A percentile compares a stretch with the other conserved stretches of the same genome.
phyloP scores from a whole-genome alignment of 2,329 filamentous ascomycete species.

The Diaporthe citriasiana region DNA sequence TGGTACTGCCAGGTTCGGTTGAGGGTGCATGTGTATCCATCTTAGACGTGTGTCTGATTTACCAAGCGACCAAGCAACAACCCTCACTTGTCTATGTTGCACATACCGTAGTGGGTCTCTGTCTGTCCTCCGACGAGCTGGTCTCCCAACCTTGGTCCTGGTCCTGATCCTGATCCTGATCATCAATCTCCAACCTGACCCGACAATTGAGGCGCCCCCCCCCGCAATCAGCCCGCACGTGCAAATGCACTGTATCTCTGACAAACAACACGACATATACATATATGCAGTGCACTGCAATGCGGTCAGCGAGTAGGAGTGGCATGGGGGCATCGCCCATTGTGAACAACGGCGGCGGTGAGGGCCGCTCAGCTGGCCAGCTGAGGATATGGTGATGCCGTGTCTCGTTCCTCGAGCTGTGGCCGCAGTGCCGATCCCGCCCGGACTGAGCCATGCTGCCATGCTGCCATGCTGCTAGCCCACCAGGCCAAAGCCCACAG shows the following conservation, averaged over 20 bases:
- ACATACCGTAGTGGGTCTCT: background rate
- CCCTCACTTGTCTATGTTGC: no score
- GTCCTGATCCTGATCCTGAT: background rate
- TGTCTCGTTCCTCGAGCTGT: slow-evolving; percentile 15
- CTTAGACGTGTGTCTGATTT: background rate
- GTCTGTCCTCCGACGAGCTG: background rate
- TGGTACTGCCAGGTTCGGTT: slow-evolving; percentile 14
- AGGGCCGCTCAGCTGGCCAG: slow-evolving; percentile 22
- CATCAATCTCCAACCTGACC: background rate
- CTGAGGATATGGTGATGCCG: slow-evolving; percentile 2
- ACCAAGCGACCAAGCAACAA: no score
- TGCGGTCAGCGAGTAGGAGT: background rate
- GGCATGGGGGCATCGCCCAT: background rate
- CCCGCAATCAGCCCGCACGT: background rate
- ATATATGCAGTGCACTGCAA: slow-evolving; percentile 14
- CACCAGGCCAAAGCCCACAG: background rate
- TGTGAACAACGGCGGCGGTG: slow-evolving; percentile 26
- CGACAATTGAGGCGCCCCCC: background rate
- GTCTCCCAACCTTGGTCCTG: background rate
- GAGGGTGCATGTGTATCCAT: background rate
- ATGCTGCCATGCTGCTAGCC: background rate
- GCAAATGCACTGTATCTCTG: slow-evolving; percentile 1
- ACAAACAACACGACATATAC: slow-evolving; percentile 13
- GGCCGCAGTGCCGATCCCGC: slow-evolving; percentile 25
- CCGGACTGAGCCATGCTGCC: background rate